phyloP scores from a whole-genome alignment of 2,329 filamentous ascomycete species.

The Macroventuria anomochaeta region DNA sequence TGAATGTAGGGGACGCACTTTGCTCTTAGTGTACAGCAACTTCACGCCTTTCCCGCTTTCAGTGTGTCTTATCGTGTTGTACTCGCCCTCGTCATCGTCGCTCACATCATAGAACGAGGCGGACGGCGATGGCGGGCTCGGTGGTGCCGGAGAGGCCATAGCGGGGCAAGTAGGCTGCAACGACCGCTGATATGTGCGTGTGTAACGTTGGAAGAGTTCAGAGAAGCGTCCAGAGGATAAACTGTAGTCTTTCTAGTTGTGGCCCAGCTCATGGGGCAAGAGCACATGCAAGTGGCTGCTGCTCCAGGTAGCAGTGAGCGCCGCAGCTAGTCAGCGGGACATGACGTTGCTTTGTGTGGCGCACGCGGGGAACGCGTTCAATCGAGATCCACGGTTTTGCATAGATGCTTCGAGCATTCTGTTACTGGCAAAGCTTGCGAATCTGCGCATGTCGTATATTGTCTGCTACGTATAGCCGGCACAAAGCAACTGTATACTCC shows the following conservation, averaged over 20 bases:
- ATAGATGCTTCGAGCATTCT: neutral
- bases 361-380: slow-evolving; percentile 15
- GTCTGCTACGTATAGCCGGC: neutral
- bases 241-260: neutral
- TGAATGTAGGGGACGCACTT: slow-evolving; percentile 63
- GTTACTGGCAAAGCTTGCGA: slow-evolving; percentile 4
- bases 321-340: slow-evolving; percentile 14
- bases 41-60: slow-evolving; percentile 84
- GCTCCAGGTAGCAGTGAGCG: slow-evolving; percentile 9
- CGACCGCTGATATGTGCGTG: slow-evolving; percentile 2
- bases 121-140: slow-evolving; percentile 70
- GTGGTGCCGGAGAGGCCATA: slow-evolving; percentile 42
- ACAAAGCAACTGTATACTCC: neutral
- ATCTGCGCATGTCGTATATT: neutral
- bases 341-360: slow-evolving; percentile 21
- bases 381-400: slow-evolving; percentile 2
- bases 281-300: slow-evolving; percentile 20
- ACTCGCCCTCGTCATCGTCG: slow-evolving; percentile 94
- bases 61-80: slow-evolving; percentile 88
- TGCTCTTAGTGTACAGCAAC: slow-evolving; percentile 94
- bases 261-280: slow-evolving; percentile 11
- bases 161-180: slow-evolving; percentile 24
- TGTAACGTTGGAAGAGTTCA: slow-evolving; percentile 1
- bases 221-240: neutral
- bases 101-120: slow-evolving; percentile 94